These are phyloP conservation scores for Starmerella lactis-condensi DNA, from an alignment of 805 yeast species.

Conservation along the genomic window DNA sequence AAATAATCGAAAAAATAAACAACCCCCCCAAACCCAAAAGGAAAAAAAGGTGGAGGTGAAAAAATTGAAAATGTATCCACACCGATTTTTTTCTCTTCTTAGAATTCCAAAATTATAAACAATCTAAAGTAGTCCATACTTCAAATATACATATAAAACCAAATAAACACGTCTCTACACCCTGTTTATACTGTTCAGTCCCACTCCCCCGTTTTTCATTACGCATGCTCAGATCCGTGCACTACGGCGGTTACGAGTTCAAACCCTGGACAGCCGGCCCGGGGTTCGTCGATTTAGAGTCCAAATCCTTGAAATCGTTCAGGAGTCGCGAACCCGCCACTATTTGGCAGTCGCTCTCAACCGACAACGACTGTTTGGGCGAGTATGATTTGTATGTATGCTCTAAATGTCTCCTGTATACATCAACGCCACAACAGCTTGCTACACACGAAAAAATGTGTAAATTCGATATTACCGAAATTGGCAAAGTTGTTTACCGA, in stretches of 20 bases:
- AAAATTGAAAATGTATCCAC: too few species aligned
- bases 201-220: too few species aligned
- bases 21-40: too few species aligned
- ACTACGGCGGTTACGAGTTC: constrained; percentile 48
- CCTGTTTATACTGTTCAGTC: too few species aligned
- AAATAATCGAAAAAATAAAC: too few species aligned
- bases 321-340: constrained; percentile 16
- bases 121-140: too few species aligned
- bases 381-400: constrained; percentile 40
- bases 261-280: constrained; percentile 80
- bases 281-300: constrained; percentile 41
- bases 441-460: constrained; percentile 29
- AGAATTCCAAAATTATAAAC: background rate
- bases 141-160: background rate
- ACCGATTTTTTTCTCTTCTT: too few species aligned
- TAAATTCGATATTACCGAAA: constrained; percentile 19
- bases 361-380: constrained; percentile 29
- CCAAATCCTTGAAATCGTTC: constrained; percentile 15
- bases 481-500: constrained; percentile 55
- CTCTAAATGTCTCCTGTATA: constrained; percentile 67
- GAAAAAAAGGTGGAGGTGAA: too few species aligned
- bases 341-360: constrained; percentile 14
- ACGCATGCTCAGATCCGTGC: constrained; percentile 45
- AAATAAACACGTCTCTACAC: too few species aligned
- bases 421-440: constrained; percentile 31